Evolutionary conservation across 208 protist genomes (phyloP).

Genomic region (Endotrypanum monterogeii): DNA sequence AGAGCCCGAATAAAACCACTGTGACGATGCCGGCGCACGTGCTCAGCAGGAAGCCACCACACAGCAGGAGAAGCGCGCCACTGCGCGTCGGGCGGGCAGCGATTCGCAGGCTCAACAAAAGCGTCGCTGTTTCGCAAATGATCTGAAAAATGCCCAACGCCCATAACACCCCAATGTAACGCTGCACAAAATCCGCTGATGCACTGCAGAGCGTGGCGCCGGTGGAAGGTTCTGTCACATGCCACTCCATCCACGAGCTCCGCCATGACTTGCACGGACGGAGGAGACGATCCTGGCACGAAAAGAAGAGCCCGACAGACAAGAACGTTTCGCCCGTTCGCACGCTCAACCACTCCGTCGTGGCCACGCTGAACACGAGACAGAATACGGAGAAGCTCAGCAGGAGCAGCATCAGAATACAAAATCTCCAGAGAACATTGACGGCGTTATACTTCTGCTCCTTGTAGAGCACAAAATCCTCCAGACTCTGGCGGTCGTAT

Average conservation of each 20-base stretch:
- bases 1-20: conserved; percentile 56
- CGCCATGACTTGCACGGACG: conserved; percentile 34
- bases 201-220: conserved; percentile 45
- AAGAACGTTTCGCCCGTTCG: conserved; percentile 27
- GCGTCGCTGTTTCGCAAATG: conserved; percentile 24
- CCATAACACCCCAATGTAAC: conserved; percentile 56
- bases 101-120: conserved; percentile 42
- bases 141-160: conserved; percentile 50
- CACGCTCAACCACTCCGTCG: conserved; percentile 58
- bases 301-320: conserved; percentile 58
- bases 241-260: conserved; percentile 29
- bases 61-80: conserved; percentile 25
- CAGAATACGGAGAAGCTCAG: conserved; percentile 51
- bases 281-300: conserved; percentile 35
- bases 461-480: conserved; percentile 76
- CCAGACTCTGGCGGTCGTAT: conserved; percentile 38
- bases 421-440: conserved; percentile 67
- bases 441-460: conserved; percentile 78
- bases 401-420: conserved; percentile 45
- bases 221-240: conserved; percentile 33
- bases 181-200: conserved; percentile 23
- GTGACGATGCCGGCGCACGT: conserved; percentile 41
- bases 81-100: conserved; percentile 59
- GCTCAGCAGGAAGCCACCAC: conserved; percentile 34
- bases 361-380: conserved; percentile 47